Base-by-base conservation (phyloP, 345 rosid genomes). In the Schrenkiella parvula region DNA sequence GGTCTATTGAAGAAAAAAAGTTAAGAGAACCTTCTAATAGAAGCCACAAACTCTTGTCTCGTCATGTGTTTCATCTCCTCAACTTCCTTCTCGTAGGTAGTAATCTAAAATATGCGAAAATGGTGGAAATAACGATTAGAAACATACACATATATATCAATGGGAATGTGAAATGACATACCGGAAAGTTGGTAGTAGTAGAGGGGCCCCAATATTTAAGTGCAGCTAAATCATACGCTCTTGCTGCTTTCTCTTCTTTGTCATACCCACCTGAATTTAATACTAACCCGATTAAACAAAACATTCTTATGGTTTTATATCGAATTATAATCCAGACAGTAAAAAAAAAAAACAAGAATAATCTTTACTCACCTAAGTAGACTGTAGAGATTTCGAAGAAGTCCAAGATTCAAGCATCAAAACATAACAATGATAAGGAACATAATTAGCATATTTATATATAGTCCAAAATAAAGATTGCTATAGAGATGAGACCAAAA, bases 21-120 rank as follows among this genome's bases (percentile, higher is more conserved):
- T 34, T 15, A 19, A 29, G 13, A 23, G 1, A 66, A 89, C 99
- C 99, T 95, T 84, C 99, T 82, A 54, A 92, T 95, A 25, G 99
- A 78, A 23, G 98, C 99, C 29, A 95, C 99, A 66, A 90, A 92
- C 81, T 95, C 99, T 83, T 95, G 98, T 59, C 98, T 84, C 12
- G 99, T 95, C 99, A 95, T 95, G 78, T 90, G 75, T 82, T 92
- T 95, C 99, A 95, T 95, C 71, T 95, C 99, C 72, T 92, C 99
- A 8, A 95, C 39, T 80, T 95, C 99, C 73, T 95, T 95, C 79
- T 95, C 99, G 44, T 92, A 95, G 85, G 86, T 95, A 65, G 86
- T 82, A 18, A 95, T 88, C 99, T 95, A 78, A 54, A 68, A 51
- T 32, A 58, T 18, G 41, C 17, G 42, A n/a, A 22, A 62, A 28